These are phyloP conservation scores for Nicotiana otophora DNA, from an alignment of 257 asterid genomes.

Conservation along the genomic window DNA sequence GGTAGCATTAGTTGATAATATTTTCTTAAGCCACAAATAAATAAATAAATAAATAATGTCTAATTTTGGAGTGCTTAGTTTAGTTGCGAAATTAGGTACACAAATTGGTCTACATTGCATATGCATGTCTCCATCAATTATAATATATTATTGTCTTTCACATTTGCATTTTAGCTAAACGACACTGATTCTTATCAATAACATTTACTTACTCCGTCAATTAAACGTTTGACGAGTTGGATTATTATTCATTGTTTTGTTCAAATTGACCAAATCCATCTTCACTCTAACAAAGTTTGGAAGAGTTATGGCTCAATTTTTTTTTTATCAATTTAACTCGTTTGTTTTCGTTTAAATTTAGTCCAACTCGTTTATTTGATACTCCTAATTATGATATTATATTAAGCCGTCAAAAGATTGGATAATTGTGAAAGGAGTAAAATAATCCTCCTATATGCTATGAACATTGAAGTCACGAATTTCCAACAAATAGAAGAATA, in stretches of 20 bases:
- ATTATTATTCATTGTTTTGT: no score
- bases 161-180: not conserved
- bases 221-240: no score
- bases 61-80: not conserved
- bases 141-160: not conserved
- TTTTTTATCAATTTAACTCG: no score
- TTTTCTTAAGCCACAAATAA: not conserved
- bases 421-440: not conserved
- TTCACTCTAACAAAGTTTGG: not conserved
- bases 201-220: no score
- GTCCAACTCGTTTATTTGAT: not conserved
- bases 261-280: not conserved
- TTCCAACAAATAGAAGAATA: not conserved
- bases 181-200: not conserved
- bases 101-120: not conserved
- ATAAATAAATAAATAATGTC: not conserved
- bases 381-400: not conserved
- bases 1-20: not conserved
- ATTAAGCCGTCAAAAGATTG: not conserved
- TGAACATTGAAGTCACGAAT: not conserved
- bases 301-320: no score
- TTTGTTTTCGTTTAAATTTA: not conserved
- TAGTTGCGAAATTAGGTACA: not conserved
- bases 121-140: not conserved
- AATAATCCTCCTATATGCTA: not conserved